These are phyloP conservation scores for Termitomyces bulborhizus DNA, from an alignment of 768 basidiomycete species.

Conservation along the genomic window DNA sequence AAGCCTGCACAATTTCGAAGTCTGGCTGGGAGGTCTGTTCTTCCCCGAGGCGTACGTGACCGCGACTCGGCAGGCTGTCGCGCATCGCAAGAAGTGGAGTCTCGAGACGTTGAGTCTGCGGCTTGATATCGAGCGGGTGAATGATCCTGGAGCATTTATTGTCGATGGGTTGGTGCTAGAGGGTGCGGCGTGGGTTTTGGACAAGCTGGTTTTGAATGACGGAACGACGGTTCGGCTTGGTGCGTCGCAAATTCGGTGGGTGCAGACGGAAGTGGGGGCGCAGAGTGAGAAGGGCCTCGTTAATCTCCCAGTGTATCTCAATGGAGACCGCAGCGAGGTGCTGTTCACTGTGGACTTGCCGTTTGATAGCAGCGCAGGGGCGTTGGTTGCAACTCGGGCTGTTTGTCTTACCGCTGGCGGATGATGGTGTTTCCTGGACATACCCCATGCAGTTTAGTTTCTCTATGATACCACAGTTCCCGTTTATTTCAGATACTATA, in stretches of 20 bases:
- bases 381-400: conserved; percentile 79
- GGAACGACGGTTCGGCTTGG: conserved; percentile 75
- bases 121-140: conserved; percentile 78
- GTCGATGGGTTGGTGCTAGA: conserved; percentile 86
- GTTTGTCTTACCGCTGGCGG: conserved; percentile 86
- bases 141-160: conserved; percentile 73
- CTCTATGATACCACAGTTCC: neutral
- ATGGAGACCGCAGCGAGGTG: conserved; percentile 82
- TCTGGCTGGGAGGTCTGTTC: conserved; percentile 93
- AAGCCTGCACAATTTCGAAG: conserved; percentile 62
- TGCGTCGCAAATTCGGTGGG: conserved; percentile 86
- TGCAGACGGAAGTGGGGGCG: conserved; percentile 45
- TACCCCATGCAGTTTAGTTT: neutral
- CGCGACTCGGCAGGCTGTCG: conserved; percentile 92
- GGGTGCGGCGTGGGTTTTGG: conserved; percentile 73
- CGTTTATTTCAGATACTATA: neutral
- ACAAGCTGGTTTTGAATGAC: conserved; percentile 74
- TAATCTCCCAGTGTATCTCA: conserved; percentile 89
- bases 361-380: conserved; percentile 59
- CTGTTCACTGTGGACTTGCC: conserved; percentile 86
- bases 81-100: conserved; percentile 88
- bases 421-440: conserved; percentile 16
- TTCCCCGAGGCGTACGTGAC: conserved; percentile 97
- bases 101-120: conserved; percentile 80
- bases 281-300: conserved; percentile 39